Evolutionary conservation across 257 asterid genomes (phyloP), one percentile per base, ranked within the genome.

Genomic region (Ajuga chamaepitys): DNA sequence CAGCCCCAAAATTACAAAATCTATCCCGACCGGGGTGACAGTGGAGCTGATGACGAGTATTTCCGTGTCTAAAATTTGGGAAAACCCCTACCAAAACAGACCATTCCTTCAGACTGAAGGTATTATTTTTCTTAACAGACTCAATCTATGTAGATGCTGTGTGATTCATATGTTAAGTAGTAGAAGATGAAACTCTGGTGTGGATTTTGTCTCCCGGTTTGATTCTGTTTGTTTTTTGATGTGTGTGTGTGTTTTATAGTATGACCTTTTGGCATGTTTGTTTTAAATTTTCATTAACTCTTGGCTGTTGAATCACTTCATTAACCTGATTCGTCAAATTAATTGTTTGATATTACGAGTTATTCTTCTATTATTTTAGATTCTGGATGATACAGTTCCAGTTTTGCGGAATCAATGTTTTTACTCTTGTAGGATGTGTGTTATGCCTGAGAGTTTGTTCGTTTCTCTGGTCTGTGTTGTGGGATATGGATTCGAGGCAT

Each of bases 41-140:
- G 34, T 22, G 21, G 34, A 10, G 18, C 63, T 34, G 60, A 56
- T 68, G 57, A 4, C 5, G 66, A 44, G 28, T 12, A 67, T 60
- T 67, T 17, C 67, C 21, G 8, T 37, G 16, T 34, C 37, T 38
- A 53, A 26, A 55, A 64, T 30, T 14, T 21, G 55, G 67, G 16
- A 17, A 35, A 35, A 67, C 3, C 56, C 58, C 47, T 60, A 61
- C 20, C 30, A 51, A 16, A 40, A 13, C 62, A 24, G 10, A 8
- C 35, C 38, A 7, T 46, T 62, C 67, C 72, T 62, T 68, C 10
- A 38, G 53, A 14, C 71, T 17, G 13, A 41, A 28, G 74, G 82
- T 78, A 70, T 50, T 70, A 11, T 46, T 48, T 52, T 61, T 22
- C 11, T 54, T 8, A n/a, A 38, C 30, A 5, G 28, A 3, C 18